Evolutionary conservation across 345 rosid genomes (phyloP).

Genomic region (Microthlaspi erraticum): DNA sequence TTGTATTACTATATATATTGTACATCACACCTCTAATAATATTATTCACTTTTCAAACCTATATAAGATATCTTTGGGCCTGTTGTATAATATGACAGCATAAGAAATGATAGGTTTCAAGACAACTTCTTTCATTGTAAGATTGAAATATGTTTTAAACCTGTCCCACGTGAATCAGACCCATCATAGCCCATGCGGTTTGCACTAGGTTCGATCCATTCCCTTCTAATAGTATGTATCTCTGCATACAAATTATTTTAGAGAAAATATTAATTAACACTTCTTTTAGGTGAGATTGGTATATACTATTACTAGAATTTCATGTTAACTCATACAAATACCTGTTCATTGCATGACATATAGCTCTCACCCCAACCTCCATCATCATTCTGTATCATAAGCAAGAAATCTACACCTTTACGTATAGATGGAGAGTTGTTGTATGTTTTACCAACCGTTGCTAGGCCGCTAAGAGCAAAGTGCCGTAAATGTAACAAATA

Average conservation of each 20-base stretch:
- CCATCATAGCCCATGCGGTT: slow-evolving; percentile 66
- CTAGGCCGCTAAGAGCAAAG: slow-evolving; percentile 56
- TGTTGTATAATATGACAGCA: too few relatives aligned
- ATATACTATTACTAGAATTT: background rate
- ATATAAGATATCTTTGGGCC: too few relatives aligned
- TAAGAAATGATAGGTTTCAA: too few relatives aligned
- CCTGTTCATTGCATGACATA: slow-evolving; percentile 59
- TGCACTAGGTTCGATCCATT: slow-evolving; percentile 62
- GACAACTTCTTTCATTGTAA: too few relatives aligned
- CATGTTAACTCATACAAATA: too few relatives aligned
- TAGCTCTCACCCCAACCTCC: slow-evolving; percentile 76
- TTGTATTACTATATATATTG: too few relatives aligned
- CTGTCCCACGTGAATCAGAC: slow-evolving; percentile 61
- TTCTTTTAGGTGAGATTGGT: background rate
- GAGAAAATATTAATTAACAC: background rate
- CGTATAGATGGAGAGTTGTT: slow-evolving; percentile 42
- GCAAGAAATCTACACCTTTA: slow-evolving; percentile 53
- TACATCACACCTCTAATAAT: too few relatives aligned
- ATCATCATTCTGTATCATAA: slow-evolving; percentile 48
- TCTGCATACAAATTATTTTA: slow-evolving; percentile 35
- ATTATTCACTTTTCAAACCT: too few relatives aligned
- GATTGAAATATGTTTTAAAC: slow-evolving; percentile 15
- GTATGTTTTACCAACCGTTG: slow-evolving; percentile 52
- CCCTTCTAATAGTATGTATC: slow-evolving; percentile 53
- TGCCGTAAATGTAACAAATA: slow-evolving; percentile 51